Evolutionary conservation across 495 filamentous ascomycete genomes (phyloP).

Genomic region (Penicillium paradoxum): DNA sequence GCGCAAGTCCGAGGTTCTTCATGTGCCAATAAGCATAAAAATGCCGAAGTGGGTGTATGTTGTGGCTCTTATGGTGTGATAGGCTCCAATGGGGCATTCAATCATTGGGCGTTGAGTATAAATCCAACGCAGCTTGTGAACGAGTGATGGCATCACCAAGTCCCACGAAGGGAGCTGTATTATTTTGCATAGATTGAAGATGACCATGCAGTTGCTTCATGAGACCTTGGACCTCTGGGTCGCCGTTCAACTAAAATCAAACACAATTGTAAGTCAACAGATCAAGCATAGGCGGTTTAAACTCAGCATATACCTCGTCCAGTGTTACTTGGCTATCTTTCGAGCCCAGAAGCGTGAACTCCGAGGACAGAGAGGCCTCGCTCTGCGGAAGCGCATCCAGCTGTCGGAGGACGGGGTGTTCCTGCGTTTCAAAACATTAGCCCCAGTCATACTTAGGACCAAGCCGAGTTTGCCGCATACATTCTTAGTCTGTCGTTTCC

Average conservation of each 20-base stretch:
- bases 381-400: slow-evolving; percentile 22
- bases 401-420: slow-evolving; percentile 40
- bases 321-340: slow-evolving; percentile 23
- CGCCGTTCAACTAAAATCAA: slow-evolving; percentile 32
- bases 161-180: slow-evolving; percentile 47
- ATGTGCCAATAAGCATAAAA: slow-evolving; percentile 2
- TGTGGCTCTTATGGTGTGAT: neutral
- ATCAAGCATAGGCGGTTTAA: neutral
- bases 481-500: slow-evolving; percentile 44
- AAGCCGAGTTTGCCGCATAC: slow-evolving; percentile 19
- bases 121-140: slow-evolving; percentile 48
- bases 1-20: neutral
- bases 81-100: slow-evolving; percentile 18
- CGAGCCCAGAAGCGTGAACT: slow-evolving; percentile 24
- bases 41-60: neutral
- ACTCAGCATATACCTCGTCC: slow-evolving; percentile 27
- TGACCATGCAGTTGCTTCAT: slow-evolving; percentile 49
- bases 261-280: neutral
- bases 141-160: slow-evolving; percentile 47
- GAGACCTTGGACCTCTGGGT: slow-evolving; percentile 32
- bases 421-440: slow-evolving; percentile 18
- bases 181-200: slow-evolving; percentile 53
- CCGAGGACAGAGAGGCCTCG: slow-evolving; percentile 14
- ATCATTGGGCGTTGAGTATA: slow-evolving; percentile 33
- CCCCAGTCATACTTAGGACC: neutral